Evolutionary conservation across 495 filamentous ascomycete genomes (phyloP), one percentile per base, ranked within the genome.

Genomic region (Xylaria nigripes): DNA sequence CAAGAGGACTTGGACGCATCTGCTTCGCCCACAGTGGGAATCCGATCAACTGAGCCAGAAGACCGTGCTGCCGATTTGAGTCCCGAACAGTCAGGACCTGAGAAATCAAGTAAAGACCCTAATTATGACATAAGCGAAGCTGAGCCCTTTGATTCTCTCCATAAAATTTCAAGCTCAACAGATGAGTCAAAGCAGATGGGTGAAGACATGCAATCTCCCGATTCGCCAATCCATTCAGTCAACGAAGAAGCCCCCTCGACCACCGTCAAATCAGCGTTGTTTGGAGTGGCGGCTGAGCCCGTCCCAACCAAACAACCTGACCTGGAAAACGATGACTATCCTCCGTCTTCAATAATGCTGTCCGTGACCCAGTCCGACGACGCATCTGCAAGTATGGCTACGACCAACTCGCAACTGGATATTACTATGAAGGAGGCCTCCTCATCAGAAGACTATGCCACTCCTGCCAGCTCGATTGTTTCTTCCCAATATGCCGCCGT

Each of bases 401-500:
- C 81, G 13, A 86, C 84, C 8, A 84, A 76, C 58, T 72, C 78
- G 2, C 74, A 76, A 40, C 66, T 85, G 8, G 70, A 82, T 27
- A 68, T 70, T 1, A 77, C 79, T 5, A 47, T 79, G 38, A 67
- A 60, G 16, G 67, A 68, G 13, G 78, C 70, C n/a, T 79, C 77
- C 0, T 69, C 77, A 44, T 84, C 77, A 7, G 78, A 71, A 16
- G 73, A 72, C 10, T 84, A 81, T 55, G 72, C 76, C 24, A 72
- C 80, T 24, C 74, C 76, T 23, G 79, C 78, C 15, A 73, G 77
- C 6, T 70, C 76, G 16, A 72, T 73, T 13, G 77, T 78, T 1
- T 71, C 68, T 16, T 68, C 75, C 2, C 86, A 87, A 48, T 90
- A 86, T 56, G 77, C 79, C 8, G 84, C 78, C n/a, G 72, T 94